Percentiles rank a stretch among this genome's conserved stretches.
Conservation (phyloP, 192 early-diverging fungal genomes). For the Rhizoclosmatium sp. region DNA sequence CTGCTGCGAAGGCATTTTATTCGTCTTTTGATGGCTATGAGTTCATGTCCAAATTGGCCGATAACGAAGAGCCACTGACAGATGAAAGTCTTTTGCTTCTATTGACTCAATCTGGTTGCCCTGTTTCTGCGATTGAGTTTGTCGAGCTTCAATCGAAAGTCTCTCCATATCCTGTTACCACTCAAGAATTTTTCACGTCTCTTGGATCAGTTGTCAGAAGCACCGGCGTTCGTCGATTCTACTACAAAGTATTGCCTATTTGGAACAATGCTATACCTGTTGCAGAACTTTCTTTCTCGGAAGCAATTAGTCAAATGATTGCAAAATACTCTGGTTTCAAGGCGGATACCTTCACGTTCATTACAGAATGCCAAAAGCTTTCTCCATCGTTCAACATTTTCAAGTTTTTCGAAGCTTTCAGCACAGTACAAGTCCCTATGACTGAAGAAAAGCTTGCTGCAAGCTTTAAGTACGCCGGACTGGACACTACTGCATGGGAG, state of each 20-base stretch:
- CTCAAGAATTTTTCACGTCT: slow-evolving; percentile 4
- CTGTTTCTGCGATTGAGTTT: slow-evolving; percentile 1
- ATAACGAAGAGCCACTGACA: neutral
- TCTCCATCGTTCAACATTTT: slow-evolving; percentile 28
- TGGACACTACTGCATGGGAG: slow-evolving; percentile 10
- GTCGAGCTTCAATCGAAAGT: neutral
- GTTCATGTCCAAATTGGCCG: slow-evolving; percentile 8
- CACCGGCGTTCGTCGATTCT: slow-evolving; percentile 13
- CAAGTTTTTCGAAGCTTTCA: slow-evolving; percentile 33
- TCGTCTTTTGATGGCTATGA: slow-evolving; percentile 25
- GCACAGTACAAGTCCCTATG: slow-evolving; percentile 1
- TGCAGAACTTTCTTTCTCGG: slow-evolving; percentile 8
- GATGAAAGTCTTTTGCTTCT: slow-evolving; percentile 1
- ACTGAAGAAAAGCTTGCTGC: slow-evolving; percentile 20
- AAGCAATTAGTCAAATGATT: slow-evolving; percentile 14
- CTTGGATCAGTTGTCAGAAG: neutral
- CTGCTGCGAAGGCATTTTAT: neutral
- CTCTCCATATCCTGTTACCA: neutral
- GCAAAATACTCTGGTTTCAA: slow-evolving; percentile 12
- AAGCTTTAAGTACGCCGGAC: slow-evolving; percentile 30
- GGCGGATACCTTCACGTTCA: slow-evolving; percentile 25
- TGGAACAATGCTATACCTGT: slow-evolving; percentile 15
- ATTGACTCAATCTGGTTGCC: slow-evolving; percentile 7
- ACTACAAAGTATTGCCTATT: slow-evolving; percentile 14
- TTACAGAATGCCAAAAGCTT: slow-evolving; percentile 12